Conservation (phyloP, 129 eudicot genomes). For the Flaveria linearis region DNA sequence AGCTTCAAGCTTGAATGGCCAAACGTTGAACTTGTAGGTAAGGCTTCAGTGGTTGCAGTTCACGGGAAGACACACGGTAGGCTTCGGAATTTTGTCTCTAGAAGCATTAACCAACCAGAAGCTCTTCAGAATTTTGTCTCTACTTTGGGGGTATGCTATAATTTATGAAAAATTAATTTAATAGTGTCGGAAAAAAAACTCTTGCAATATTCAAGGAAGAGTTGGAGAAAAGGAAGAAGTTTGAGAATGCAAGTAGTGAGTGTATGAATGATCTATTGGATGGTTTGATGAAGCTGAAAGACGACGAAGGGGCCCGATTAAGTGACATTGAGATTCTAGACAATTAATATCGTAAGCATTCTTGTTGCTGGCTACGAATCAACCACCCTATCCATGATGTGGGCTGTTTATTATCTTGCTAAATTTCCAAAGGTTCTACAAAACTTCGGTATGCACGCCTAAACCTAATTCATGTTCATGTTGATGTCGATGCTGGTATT, state of each 20-base stretch:
- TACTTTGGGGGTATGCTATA: too few species aligned
- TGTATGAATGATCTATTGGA: slow-evolving; percentile 53
- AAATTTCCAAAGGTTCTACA: slow-evolving; percentile 60
- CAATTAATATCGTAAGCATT: slow-evolving; percentile 46
- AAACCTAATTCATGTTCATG: background rate
- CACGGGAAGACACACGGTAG: slow-evolving; percentile 49
- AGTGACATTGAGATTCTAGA: slow-evolving; percentile 61
- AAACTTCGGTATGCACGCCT: slow-evolving; percentile 50
- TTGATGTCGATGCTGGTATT: background rate
- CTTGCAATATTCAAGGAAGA: slow-evolving; percentile 44
- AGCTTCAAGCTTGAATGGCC: slow-evolving; percentile 39
- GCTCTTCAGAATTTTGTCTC: slow-evolving; percentile 33
- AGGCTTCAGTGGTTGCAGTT: slow-evolving; percentile 39
- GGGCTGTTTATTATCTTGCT: slow-evolving; percentile 64
- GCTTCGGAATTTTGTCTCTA: slow-evolving; percentile 44
- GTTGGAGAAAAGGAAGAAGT: slow-evolving; percentile 50
- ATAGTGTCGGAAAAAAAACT: slow-evolving; percentile 50
- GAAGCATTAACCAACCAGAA: slow-evolving; percentile 60
- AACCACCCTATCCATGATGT: slow-evolving; percentile 44
- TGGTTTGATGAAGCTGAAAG: slow-evolving; percentile 58
- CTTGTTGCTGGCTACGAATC: slow-evolving; percentile 47
- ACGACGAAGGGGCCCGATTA: slow-evolving; percentile 49
- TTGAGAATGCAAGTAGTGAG: background rate
- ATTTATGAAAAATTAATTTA: background rate
- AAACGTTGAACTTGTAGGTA: slow-evolving; percentile 41